Evolutionary conservation across 2,329 filamentous ascomycete genomes (phyloP).

Genomic region (Fusarium transvaalense): DNA sequence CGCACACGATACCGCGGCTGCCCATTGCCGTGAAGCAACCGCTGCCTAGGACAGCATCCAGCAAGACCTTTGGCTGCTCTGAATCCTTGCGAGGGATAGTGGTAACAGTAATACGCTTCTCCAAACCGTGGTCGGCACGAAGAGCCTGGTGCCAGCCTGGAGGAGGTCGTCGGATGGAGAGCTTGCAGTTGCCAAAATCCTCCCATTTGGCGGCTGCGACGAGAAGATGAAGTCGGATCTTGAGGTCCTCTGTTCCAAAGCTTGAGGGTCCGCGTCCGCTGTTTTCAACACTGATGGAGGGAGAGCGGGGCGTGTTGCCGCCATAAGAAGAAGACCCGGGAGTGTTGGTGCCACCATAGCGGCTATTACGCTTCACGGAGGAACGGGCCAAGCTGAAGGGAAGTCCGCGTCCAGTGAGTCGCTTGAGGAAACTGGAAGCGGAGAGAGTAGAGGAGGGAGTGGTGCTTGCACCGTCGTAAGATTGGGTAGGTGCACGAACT

Average conservation of each 20-base stretch:
- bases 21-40: conserved; percentile 88
- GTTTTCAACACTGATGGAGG: conserved; percentile 68
- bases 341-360: conserved; percentile 71
- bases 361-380: conserved; percentile 71
- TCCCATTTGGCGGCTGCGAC: conserved; percentile 86
- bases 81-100: conserved; percentile 74
- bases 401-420: conserved; percentile 77
- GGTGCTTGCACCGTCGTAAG: conserved; percentile 80
- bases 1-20: conserved; percentile 87
- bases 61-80: conserved; percentile 70
- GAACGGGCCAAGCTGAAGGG: conserved; percentile 86
- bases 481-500: conserved; percentile 71
- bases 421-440: conserved; percentile 83
- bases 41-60: conserved; percentile 88
- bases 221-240: conserved; percentile 87
- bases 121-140: conserved; percentile 72
- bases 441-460: conserved; percentile 71
- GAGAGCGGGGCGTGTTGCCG: conserved; percentile 65
- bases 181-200: conserved; percentile 85
- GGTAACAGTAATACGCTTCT: conserved; percentile 87
- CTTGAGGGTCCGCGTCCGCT: conserved; percentile 68
- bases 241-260: conserved; percentile 76
- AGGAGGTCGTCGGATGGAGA: conserved; percentile 85
- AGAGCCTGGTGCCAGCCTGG: conserved; percentile 70
- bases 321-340: conserved; percentile 66